Evolutionary conservation across 2,329 filamentous ascomycete species (phyloP).

Genomic region (Penicillium brevicompactum): DNA sequence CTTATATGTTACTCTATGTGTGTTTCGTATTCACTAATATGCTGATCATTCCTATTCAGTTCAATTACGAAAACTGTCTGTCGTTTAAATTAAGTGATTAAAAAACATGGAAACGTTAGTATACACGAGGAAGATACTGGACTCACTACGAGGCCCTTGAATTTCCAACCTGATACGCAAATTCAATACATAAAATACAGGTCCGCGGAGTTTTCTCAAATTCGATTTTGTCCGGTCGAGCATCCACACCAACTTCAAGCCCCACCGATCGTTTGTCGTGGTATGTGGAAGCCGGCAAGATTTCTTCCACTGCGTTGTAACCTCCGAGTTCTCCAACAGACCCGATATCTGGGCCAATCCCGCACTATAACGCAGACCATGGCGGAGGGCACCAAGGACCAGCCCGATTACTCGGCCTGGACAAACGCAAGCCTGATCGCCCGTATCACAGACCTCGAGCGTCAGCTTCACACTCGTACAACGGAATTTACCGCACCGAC

Average conservation of each 20-base stretch:
- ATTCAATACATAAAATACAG: slow-evolving; percentile 1
- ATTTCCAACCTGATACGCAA: neutral
- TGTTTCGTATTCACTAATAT: neutral
- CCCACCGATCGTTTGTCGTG: slow-evolving; percentile 15
- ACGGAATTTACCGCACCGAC: slow-evolving; percentile 31
- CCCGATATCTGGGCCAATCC: slow-evolving; percentile 14
- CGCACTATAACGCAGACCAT: slow-evolving; percentile 25
- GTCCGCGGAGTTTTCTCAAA: slow-evolving; percentile 13
- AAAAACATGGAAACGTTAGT: neutral
- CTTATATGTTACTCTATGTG: neutral
- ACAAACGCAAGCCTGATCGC: slow-evolving; percentile 68
- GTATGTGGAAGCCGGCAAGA: slow-evolving; percentile 35
- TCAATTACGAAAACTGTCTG: neutral
- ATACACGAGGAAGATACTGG: neutral
- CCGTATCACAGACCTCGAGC: slow-evolving; percentile 68
- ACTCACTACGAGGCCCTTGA: neutral
- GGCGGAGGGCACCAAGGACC: slow-evolving; percentile 16
- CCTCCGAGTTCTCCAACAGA: slow-evolving; percentile 9
- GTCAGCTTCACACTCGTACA: slow-evolving; percentile 60
- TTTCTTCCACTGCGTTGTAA: slow-evolving; percentile 16
- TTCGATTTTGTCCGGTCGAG: slow-evolving; percentile 12
- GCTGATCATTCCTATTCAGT: neutral
- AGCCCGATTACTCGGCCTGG: slow-evolving; percentile 65
- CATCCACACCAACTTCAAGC: slow-evolving; percentile 2
- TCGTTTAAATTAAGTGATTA: neutral